Percentiles rank a stretch among this genome's conserved stretches.
These are phyloP conservation scores for Fusarium beomiforme DNA, from an alignment of 2,329 filamentous ascomycete species.

Conservation along the genomic window DNA sequence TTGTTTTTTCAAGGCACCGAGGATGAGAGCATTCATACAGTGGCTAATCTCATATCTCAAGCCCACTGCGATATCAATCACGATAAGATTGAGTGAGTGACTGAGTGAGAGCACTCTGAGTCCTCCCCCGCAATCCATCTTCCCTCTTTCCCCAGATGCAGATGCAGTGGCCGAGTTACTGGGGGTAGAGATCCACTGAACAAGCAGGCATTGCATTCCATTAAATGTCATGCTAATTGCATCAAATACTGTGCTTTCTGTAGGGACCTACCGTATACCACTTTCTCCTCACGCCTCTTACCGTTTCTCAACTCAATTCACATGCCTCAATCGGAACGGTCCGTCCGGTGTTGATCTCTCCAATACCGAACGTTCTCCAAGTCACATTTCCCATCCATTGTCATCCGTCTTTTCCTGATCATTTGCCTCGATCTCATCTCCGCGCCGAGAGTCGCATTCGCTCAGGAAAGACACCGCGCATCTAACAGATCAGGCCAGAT, in stretches of 20 bases:
- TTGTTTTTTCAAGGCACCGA: too few relatives aligned
- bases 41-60: not conserved
- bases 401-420: not conserved
- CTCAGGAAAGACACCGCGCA: not conserved
- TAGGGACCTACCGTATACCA: not conserved
- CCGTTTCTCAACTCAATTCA: not conserved
- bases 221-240: not conserved
- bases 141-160: slow-evolving; percentile 19
- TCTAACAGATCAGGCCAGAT: not conserved
- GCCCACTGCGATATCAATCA: not conserved
- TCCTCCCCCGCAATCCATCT: slow-evolving; percentile 33
- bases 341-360: not conserved
- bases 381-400: not conserved
- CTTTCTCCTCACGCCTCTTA: not conserved
- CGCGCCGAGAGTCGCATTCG: not conserved
- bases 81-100: not conserved
- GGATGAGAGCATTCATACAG: too few relatives aligned
- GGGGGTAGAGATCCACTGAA: slow-evolving; percentile 5
- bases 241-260: not conserved
- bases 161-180: not conserved
- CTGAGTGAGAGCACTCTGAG: not conserved
- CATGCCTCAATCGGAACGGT: slow-evolving; percentile 3
- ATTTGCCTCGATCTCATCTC: not conserved
- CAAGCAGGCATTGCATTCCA: not conserved
- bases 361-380: not conserved